phyloP scores from a whole-genome alignment of 345 rosid species.

The Mallotus nudiflorus region DNA sequence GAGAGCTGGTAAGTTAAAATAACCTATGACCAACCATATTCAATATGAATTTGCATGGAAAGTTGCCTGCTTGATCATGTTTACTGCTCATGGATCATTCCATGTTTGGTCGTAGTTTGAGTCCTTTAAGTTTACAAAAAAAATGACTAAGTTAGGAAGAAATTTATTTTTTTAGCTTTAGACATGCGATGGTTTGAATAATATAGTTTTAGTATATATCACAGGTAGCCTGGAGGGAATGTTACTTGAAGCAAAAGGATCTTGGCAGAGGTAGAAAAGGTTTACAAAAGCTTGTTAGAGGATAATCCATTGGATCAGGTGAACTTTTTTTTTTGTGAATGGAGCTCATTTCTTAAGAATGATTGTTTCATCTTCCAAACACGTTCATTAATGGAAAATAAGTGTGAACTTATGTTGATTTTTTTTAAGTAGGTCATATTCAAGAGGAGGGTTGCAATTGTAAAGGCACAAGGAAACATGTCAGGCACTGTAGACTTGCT shows the following conservation, averaged over 20 bases:
- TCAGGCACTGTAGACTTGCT: constrained; percentile 77
- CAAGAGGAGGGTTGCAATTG: constrained; percentile 87
- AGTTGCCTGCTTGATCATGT: neutral
- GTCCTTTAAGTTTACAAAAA: neutral
- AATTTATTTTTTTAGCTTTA: neutral
- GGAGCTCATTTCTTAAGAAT: constrained; percentile 3
- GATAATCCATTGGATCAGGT: constrained; percentile 93
- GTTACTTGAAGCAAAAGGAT: constrained; percentile 93
- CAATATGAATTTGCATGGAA: neutral
- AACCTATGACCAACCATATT: neutral
- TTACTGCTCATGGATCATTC: constrained; percentile 1
- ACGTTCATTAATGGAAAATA: constrained; percentile 4
- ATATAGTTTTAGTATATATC: constrained; percentile 14
- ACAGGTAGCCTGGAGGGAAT: constrained; percentile 84
- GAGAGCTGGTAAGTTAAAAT: constrained; percentile 74
- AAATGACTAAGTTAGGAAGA: neutral
- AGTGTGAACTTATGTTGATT: constrained; percentile 2
- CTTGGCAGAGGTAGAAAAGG: constrained; percentile 88
- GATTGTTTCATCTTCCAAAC: constrained; percentile 1
- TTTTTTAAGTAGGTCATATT: constrained; percentile 53
- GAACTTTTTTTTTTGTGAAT: constrained; percentile 19
- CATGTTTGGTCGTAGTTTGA: constrained; percentile 6
- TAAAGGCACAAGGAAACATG: constrained; percentile 82
- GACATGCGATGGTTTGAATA: constrained; percentile 7
- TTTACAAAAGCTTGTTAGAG: constrained; percentile 82